Evolutionary conservation across 2,329 filamentous ascomycete species (phyloP).

Genomic region (Microdochium trichocladiopsis): DNA sequence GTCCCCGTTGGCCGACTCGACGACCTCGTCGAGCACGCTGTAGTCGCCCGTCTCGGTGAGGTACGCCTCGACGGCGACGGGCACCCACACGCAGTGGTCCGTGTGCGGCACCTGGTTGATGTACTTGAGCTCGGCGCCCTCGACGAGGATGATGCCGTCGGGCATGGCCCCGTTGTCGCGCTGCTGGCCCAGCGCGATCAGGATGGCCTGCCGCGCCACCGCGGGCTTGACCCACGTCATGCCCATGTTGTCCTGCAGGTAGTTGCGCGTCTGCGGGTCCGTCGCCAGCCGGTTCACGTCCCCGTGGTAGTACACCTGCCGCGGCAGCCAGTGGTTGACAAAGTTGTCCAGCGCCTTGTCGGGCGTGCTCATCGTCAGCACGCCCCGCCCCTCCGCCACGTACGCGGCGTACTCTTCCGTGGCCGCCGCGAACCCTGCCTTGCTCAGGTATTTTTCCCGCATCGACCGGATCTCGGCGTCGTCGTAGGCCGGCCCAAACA

Average conservation of each 20-base stretch:
- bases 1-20: slow-evolving; percentile 33
- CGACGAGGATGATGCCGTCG: slow-evolving; percentile 45
- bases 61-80: slow-evolving; percentile 46
- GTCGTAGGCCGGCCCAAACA: slow-evolving; percentile 47
- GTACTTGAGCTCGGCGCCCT: slow-evolving; percentile 51
- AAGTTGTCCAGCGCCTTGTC: slow-evolving; percentile 49
- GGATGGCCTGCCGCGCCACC: slow-evolving; percentile 38
- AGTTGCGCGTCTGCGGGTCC: slow-evolving; percentile 52
- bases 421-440: slow-evolving; percentile 36
- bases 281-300: slow-evolving; percentile 52
- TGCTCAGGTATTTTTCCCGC: slow-evolving; percentile 39
- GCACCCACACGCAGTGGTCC: slow-evolving; percentile 53
- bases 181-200: slow-evolving; percentile 44
- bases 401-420: slow-evolving; percentile 41
- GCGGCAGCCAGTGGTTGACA: slow-evolving; percentile 52
- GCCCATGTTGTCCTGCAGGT: slow-evolving; percentile 54
- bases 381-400: slow-evolving; percentile 41
- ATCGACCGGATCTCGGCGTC: slow-evolving; percentile 39
- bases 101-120: slow-evolving; percentile 56
- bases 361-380: slow-evolving; percentile 43
- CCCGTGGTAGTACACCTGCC: slow-evolving; percentile 51
- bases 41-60: slow-evolving; percentile 49
- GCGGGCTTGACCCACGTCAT: slow-evolving; percentile 49
- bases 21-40: slow-evolving; percentile 33
- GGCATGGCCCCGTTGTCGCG: slow-evolving; percentile 49